These are phyloP conservation scores for Pleurotus platypus DNA, from an alignment of 768 basidiomycete species.

Conservation along the genomic window DNA sequence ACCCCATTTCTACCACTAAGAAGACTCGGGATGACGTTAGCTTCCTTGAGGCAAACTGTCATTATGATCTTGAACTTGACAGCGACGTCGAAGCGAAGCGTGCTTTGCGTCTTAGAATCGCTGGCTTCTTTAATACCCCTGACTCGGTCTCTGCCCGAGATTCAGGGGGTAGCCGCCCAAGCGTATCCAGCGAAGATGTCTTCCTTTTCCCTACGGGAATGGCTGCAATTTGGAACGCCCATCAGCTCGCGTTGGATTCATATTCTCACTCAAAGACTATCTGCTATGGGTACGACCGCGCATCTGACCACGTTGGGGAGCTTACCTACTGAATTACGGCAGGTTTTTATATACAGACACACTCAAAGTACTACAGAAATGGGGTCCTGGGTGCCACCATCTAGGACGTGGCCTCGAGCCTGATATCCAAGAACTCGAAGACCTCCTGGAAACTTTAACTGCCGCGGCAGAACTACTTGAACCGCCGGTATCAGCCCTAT, in stretches of 20 bases:
- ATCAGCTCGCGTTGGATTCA: constrained; percentile 59
- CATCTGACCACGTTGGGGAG: no score
- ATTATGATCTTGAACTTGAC: constrained; percentile 13
- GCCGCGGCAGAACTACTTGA: constrained; percentile 33
- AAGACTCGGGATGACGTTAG: background rate
- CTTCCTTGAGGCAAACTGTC: constrained; percentile 2
- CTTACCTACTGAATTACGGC: background rate
- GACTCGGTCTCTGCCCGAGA: background rate
- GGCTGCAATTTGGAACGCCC: constrained; percentile 92
- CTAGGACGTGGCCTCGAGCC: constrained; percentile 74
- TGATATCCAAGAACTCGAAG: constrained; percentile 73
- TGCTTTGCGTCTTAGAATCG: constrained; percentile 83
- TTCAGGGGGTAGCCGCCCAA: no score
- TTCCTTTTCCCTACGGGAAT: constrained; percentile 87
- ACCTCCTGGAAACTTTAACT: constrained; percentile 40
- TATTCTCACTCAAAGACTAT: constrained; percentile 73
- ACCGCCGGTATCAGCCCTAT: constrained; percentile 74
- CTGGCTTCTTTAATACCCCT: constrained; percentile 22
- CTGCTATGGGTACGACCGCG: constrained; percentile 79
- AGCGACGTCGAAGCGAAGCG: constrained; percentile 44
- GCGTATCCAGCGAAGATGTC: constrained; percentile 80
- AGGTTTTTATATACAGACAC: constrained; percentile 97
- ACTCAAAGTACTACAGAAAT: constrained; percentile 89
- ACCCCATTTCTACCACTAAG: background rate
- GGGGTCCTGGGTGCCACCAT: constrained; percentile 93